These are phyloP conservation scores for Aspergillus latus DNA, from an alignment of 2,329 filamentous ascomycete genomes.

Conservation along the genomic window DNA sequence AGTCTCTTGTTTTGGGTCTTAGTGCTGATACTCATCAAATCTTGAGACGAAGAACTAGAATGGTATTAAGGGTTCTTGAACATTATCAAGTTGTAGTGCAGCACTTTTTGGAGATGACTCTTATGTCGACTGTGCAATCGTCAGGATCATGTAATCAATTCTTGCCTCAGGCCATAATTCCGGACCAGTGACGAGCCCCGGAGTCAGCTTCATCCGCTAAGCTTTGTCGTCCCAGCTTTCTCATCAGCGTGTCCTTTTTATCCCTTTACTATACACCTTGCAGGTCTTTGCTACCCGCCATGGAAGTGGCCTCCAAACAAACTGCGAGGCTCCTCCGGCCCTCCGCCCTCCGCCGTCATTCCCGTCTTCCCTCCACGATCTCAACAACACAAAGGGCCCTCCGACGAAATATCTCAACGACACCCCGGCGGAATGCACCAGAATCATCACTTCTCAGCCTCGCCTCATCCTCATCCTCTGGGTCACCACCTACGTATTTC, in stretches of 20 bases:
- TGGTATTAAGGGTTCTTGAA: background rate
- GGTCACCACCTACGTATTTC: conserved; percentile 69
- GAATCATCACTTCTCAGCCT: conserved; percentile 37
- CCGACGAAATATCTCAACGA: conserved; percentile 34
- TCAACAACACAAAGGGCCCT: conserved; percentile 21
- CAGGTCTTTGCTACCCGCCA: conserved; percentile 21
- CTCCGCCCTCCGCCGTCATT: conserved; percentile 23
- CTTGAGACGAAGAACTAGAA: background rate
- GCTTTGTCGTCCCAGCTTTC: conserved; percentile 12
- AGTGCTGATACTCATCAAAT: background rate
- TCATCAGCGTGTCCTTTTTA: conserved; percentile 6
- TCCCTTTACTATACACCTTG: background rate
- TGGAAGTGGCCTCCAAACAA: conserved; percentile 41
- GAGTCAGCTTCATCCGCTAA: conserved; percentile 16
- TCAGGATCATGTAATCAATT: conserved; percentile 2
- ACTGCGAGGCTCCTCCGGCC: conserved; percentile 35
- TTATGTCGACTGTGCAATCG: background rate
- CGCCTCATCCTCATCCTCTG: conserved; percentile 26
- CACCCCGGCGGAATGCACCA: conserved; percentile 29
- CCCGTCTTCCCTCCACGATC: conserved; percentile 23
- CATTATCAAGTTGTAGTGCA: background rate
- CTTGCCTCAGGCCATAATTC: conserved; percentile 30
- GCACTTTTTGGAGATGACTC: too few relatives aligned
- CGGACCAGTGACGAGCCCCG: conserved; percentile 5
- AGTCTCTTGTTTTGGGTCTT: background rate